Percentiles rank a stretch among this genome's conserved stretches.
Conservation (phyloP, 495 filamentous ascomycete genomes). For the Endocarpon pusillum region DNA sequence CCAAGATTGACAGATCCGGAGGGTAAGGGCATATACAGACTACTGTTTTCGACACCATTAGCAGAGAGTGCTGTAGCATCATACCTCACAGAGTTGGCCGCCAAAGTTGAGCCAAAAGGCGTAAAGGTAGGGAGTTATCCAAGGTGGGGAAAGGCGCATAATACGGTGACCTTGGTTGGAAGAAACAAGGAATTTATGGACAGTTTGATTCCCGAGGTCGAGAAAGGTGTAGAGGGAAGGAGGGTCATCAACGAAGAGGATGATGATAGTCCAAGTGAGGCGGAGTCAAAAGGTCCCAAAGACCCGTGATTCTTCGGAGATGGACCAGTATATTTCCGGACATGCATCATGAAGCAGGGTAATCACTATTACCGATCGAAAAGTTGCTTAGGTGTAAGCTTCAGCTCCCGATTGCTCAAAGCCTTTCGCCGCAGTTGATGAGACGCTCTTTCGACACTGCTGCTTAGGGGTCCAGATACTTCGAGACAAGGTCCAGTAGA, state of each 20-base stretch:
- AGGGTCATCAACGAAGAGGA: conserved; percentile 41
- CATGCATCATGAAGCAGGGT: too few relatives aligned
- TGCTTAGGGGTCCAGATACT: too few relatives aligned
- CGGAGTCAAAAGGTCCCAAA: too few relatives aligned
- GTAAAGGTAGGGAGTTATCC: conserved; percentile 97
- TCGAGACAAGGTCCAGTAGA: too few relatives aligned
- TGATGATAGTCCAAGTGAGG: conserved; percentile 27
- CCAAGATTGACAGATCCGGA: conserved; percentile 60
- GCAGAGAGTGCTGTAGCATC: conserved; percentile 68
- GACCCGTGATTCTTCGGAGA: too few relatives aligned
- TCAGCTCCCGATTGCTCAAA: too few relatives aligned
- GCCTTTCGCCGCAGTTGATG: too few relatives aligned
- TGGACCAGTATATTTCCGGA: too few relatives aligned
- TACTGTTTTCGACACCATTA: conserved; percentile 73
- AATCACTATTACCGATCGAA: too few relatives aligned
- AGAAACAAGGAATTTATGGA: conserved; percentile 45
- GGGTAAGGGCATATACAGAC: conserved; percentile 56
- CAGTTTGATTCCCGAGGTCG: conserved; percentile 40
- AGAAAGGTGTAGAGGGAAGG: conserved; percentile 39
- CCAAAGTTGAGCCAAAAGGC: conserved; percentile 46
- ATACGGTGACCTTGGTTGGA: conserved; percentile 86
- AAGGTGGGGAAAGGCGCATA: conserved; percentile 70
- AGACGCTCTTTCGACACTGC: too few relatives aligned
- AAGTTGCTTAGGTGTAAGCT: too few relatives aligned
- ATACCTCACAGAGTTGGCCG: conserved; percentile 66